A percentile compares a stretch with the other conserved stretches of the same genome.
phyloP scores from a whole-genome alignment of 306 rosid species.

The Acacia acuminata region DNA sequence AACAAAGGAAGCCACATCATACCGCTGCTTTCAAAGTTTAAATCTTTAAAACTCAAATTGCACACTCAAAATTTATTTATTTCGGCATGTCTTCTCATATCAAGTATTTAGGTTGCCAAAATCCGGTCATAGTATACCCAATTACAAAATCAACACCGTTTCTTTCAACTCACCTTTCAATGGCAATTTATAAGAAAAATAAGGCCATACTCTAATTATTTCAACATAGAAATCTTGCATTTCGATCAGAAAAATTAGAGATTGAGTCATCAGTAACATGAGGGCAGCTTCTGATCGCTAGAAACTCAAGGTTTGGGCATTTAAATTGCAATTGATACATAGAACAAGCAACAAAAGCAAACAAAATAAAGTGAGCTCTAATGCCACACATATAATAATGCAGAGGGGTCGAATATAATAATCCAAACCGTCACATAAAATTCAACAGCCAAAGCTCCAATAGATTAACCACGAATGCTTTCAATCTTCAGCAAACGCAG shows the following conservation, averaged over 20 bases:
- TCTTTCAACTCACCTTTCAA: neutral
- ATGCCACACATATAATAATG: neutral
- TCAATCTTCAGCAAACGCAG: neutral
- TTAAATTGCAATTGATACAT: slow-evolving; percentile 38
- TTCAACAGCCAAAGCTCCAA: neutral
- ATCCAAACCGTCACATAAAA: neutral
- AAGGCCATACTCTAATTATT: neutral
- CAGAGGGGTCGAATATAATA: neutral
- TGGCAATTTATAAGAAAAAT: neutral
- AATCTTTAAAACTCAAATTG: neutral
- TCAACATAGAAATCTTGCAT: neutral
- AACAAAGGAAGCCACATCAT: neutral
- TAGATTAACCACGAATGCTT: neutral
- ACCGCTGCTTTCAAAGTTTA: neutral
- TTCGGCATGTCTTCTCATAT: neutral
- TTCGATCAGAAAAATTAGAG: slow-evolving; percentile 13
- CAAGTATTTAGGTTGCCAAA: neutral
- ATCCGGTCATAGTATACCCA: neutral
- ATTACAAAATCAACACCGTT: neutral
- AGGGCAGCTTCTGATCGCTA: slow-evolving; percentile 79
- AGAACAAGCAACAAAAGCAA: slow-evolving; percentile 3
- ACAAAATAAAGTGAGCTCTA: neutral
- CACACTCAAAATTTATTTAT: neutral
- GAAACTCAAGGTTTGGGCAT: slow-evolving; percentile 76
- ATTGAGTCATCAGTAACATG: slow-evolving; percentile 74